Conservation (phyloP, 768 basidiomycete genomes). For the Amanita fuliginea region DNA sequence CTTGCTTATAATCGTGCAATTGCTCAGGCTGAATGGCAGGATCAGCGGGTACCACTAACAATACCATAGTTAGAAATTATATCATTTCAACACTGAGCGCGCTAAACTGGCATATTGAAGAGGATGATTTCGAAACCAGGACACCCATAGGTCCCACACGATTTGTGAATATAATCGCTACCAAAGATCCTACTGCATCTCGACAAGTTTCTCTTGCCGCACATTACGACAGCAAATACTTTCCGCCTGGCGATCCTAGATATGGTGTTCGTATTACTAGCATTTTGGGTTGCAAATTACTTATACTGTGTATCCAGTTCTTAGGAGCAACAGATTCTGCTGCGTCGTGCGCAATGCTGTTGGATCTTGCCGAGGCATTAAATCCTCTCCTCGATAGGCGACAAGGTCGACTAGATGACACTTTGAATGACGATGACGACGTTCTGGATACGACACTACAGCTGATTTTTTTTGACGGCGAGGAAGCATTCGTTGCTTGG, state of each 20-base stretch:
- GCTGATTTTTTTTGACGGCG: constrained; percentile 93
- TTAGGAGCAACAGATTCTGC: constrained; percentile 97
- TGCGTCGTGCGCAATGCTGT: constrained; percentile 87
- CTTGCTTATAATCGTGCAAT: neutral
- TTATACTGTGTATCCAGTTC: constrained; percentile 43
- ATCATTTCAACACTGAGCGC: constrained; percentile 60
- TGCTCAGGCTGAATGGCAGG: neutral
- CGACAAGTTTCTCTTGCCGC: constrained; percentile 81
- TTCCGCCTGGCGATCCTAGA: constrained; percentile 54
- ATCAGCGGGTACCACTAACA: constrained; percentile 63
- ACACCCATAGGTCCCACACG: constrained; percentile 76
- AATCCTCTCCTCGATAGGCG: constrained; percentile 60
- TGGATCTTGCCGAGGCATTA: constrained; percentile 82
- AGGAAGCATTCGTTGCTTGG: constrained; percentile 92
- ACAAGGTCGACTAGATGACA: constrained; percentile 40
- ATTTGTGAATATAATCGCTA: constrained; percentile 91
- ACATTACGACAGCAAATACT: constrained; percentile 92
- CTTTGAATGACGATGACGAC: constrained; percentile 61
- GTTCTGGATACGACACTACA: constrained; percentile 79
- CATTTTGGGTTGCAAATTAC: neutral
- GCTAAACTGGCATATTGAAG: constrained; percentile 82
- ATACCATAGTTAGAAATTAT: constrained; percentile 73
- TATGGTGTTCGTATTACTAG: constrained; percentile 37
- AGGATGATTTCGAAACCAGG: constrained; percentile 63
- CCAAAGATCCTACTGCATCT: constrained; percentile 81